Evolutionary conservation across 2,329 filamentous ascomycete species (phyloP).

Genomic region (Fusarium praegraminearum): DNA sequence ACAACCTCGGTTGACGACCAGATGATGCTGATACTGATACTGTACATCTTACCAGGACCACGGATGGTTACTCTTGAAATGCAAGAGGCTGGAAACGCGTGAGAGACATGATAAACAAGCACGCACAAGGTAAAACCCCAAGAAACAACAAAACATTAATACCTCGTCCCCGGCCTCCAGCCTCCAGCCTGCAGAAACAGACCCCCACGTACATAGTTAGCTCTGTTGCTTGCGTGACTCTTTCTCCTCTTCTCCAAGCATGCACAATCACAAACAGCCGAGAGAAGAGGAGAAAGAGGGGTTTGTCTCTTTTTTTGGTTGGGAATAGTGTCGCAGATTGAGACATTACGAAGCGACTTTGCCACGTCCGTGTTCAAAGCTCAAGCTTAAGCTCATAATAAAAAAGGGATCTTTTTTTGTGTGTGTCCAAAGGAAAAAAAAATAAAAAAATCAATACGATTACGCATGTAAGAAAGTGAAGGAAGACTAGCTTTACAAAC

Average conservation of each 20-base stretch:
- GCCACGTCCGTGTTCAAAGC: constrained; percentile 30
- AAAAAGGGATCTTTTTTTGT: constrained; percentile 14
- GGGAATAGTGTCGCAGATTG: constrained; percentile 38
- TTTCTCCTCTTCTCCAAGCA: not conserved
- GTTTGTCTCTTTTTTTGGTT: constrained; percentile 1
- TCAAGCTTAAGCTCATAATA: not conserved
- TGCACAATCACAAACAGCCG: constrained; percentile 21
- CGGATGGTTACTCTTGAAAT: not conserved
- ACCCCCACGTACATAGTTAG: constrained; percentile 29
- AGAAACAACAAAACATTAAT: constrained; percentile 4
- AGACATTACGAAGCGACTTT: constrained; percentile 36
- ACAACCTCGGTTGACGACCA: constrained; percentile 25
- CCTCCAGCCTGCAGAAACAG: constrained; percentile 13
- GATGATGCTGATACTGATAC: constrained; percentile 20
- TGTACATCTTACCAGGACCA: not conserved
- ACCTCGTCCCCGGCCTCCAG: constrained; percentile 2
- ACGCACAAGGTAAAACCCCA: not conserved
- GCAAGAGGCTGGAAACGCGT: constrained; percentile 9
- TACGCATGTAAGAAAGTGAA: constrained; percentile 11
- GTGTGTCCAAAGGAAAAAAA: not conserved
- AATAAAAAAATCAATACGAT: constrained; percentile 27
- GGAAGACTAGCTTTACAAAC: not conserved
- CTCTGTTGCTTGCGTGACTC: constrained; percentile 29
- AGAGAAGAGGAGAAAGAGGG: not conserved
- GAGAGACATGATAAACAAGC: not conserved